Conservation (phyloP, 176 grass and related monocot genomes). For the Oryza officinalis region DNA sequence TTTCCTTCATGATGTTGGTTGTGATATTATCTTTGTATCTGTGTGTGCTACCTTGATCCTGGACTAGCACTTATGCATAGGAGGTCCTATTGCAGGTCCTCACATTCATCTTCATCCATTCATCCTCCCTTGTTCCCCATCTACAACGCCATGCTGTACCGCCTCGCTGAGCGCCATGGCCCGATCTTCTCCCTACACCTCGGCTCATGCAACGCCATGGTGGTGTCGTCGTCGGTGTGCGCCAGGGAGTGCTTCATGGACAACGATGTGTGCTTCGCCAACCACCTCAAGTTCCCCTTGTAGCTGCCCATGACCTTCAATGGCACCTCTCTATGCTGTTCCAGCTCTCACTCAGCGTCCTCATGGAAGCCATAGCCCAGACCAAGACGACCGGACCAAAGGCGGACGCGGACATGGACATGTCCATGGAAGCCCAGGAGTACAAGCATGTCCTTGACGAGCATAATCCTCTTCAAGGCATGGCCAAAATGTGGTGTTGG, state of each 20-base stretch:
- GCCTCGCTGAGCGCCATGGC: constrained; percentile 46
- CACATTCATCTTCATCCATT: too few species aligned
- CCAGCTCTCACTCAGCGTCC: constrained; percentile 47
- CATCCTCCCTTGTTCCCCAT: too few species aligned
- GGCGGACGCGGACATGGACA: constrained; percentile 37
- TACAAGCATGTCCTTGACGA: constrained; percentile 43
- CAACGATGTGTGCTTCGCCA: constrained; percentile 59
- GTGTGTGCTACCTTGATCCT: too few species aligned
- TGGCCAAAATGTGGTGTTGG: constrained; percentile 45
- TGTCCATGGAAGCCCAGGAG: constrained; percentile 39
- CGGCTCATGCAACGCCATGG: constrained; percentile 43
- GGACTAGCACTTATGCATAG: too few species aligned
- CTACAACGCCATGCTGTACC: constrained; percentile 41
- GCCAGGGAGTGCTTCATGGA: constrained; percentile 64
- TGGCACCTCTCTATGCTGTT: constrained; percentile 50
- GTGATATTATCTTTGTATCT: too few species aligned
- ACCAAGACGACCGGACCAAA: constrained; percentile 23
- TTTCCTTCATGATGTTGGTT: too few species aligned
- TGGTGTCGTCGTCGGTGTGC: constrained; percentile 37
- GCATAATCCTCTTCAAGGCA: constrained; percentile 15
- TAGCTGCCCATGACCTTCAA: constrained; percentile 28
- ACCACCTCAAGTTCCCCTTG: constrained; percentile 48
- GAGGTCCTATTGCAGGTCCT: too few species aligned
- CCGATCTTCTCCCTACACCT: constrained; percentile 58
- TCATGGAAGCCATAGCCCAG: constrained; percentile 54